These are phyloP conservation scores for Lycium barbarum DNA, from an alignment of 257 asterid species.

Conservation along the genomic window DNA sequence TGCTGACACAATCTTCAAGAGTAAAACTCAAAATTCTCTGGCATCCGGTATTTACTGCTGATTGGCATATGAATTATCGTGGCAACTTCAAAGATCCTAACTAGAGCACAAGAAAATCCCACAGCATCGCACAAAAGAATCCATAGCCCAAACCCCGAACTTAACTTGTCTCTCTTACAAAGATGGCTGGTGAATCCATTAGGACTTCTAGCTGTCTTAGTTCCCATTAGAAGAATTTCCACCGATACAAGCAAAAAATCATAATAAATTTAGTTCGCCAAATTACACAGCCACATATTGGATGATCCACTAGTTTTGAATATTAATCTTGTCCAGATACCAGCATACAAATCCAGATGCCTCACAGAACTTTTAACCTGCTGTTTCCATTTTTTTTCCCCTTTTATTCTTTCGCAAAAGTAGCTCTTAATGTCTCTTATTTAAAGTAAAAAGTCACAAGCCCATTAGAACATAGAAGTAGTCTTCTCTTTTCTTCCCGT, in stretches of 20 bases:
- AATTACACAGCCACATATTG: not conserved
- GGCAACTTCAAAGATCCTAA: not conserved
- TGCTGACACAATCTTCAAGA: slow-evolving; percentile 12
- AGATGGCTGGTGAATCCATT: not conserved
- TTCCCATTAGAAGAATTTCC: not conserved
- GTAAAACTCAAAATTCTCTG: not conserved
- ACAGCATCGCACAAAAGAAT: slow-evolving; percentile 15
- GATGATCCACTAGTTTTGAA: slow-evolving; percentile 2
- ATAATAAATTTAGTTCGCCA: not conserved
- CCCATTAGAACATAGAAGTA: not conserved
- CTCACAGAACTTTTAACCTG: not conserved
- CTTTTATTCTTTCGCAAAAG: not conserved
- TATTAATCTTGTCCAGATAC: not conserved
- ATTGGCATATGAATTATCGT: not conserved
- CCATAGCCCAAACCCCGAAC: not conserved
- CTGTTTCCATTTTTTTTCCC: no score
- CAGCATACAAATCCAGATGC: not conserved
- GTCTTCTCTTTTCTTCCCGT: not conserved
- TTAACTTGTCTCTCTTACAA: not conserved
- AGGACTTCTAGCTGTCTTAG: not conserved
- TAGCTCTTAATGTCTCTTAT: not conserved
- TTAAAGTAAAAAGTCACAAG: not conserved
- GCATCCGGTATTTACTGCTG: not conserved
- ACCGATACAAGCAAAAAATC: not conserved
- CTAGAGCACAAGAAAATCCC: not conserved